Conservation (phyloP, 495 filamentous ascomycete genomes). For the Tricharina praecox region DNA sequence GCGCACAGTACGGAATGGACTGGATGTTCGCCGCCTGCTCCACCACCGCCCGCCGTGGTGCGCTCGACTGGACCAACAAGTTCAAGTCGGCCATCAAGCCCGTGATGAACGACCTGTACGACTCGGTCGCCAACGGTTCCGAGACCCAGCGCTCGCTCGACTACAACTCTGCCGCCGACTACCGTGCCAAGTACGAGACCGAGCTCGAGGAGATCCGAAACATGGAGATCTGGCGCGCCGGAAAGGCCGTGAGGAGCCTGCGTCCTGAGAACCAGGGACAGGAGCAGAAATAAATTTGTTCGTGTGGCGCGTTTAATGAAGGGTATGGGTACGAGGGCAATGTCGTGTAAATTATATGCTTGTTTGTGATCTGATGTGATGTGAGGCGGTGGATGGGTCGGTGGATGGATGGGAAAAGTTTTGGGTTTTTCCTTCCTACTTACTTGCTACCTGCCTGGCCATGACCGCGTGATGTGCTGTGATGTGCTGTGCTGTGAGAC, state of each 20-base stretch:
- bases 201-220: slow-evolving; percentile 94
- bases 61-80: slow-evolving; percentile 88
- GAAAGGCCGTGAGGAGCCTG: slow-evolving; percentile 87
- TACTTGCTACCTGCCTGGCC: too few species aligned
- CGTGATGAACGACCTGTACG: slow-evolving; percentile 91
- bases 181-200: slow-evolving; percentile 85
- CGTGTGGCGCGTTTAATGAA: neutral
- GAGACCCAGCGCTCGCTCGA: slow-evolving; percentile 90
- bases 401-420: too few species aligned
- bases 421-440: neutral
- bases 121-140: slow-evolving; percentile 67
- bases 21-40: slow-evolving; percentile 99
- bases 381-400: too few species aligned
- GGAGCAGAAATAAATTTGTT: slow-evolving; percentile 11
- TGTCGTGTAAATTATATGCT: neutral
- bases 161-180: slow-evolving; percentile 87
- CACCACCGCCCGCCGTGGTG: slow-evolving; percentile 91
- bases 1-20: slow-evolving; percentile 70
- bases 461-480: too few species aligned
- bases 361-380: neutral
- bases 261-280: slow-evolving; percentile 67
- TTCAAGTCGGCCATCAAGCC: slow-evolving; percentile 98
- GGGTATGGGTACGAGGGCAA: neutral
- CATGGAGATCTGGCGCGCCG: slow-evolving; percentile 96
- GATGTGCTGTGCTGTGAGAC: too few species aligned